Percentiles rank a stretch among this genome's conserved stretches.
phyloP scores from a whole-genome alignment of 352 stramenopile species.

The Globisporangium apiculatum region DNA sequence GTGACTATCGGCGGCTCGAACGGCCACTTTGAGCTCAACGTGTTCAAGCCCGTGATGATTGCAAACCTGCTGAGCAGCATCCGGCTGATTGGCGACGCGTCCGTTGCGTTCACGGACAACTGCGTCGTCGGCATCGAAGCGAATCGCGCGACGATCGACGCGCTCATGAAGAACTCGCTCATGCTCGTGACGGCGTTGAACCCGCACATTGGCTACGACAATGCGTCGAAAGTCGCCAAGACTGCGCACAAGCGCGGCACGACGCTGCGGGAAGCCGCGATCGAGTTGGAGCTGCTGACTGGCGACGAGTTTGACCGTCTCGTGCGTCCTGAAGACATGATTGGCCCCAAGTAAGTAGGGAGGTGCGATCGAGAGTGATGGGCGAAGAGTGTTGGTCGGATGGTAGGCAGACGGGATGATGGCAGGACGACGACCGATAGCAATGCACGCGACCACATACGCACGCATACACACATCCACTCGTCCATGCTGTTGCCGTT shows the following conservation, averaged over 20 bases:
- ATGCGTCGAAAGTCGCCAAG: conserved; percentile 95
- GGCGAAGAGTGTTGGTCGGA: neutral
- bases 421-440: neutral
- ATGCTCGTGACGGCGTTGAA: conserved; percentile 97
- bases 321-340: conserved; percentile 94
- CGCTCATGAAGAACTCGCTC: conserved; percentile 92
- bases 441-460: neutral
- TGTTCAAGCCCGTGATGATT: conserved; percentile 97
- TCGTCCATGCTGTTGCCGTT: neutral
- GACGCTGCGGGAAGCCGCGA: conserved; percentile 90
- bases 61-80: conserved; percentile 79
- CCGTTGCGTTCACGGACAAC: conserved; percentile 86
- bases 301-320: conserved; percentile 94
- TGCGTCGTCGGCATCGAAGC: conserved; percentile 91
- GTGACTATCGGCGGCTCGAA: conserved; percentile 91
- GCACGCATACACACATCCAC: neutral
- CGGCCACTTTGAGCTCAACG: conserved; percentile 97
- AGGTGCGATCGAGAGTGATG: neutral
- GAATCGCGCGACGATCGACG: conserved; percentile 88
- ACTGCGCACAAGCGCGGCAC: conserved; percentile 91
- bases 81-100: conserved; percentile 86
- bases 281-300: conserved; percentile 89
- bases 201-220: conserved; percentile 97
- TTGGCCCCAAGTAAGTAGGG: conserved; percentile 76
- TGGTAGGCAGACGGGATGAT: neutral